Evolutionary conservation across 768 basidiomycete species (phyloP), one percentile per base, ranked within the genome.

Genomic region (Russula virescens): DNA sequence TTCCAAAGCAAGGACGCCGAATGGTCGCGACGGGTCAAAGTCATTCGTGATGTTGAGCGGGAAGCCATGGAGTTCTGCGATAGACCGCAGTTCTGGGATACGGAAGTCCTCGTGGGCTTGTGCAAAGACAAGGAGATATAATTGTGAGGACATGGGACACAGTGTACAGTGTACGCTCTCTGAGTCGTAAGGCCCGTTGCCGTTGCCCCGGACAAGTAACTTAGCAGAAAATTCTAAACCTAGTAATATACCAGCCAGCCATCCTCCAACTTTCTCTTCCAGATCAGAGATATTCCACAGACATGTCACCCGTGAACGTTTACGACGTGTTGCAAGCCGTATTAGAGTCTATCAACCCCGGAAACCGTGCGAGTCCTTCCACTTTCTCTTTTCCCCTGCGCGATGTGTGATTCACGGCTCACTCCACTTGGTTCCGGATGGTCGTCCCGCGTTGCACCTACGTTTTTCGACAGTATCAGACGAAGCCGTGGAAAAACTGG

Each of bases 21-120:
- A 93, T 2, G 92, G 91, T 55, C 85, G 78, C 46, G 73, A 77
- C 8, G 79, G 73, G 73, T 87, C 83, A 61, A 75, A 72, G 65
- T 80, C 79, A 55, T 81, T 76, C 18, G 75, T 69, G 7, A 72
- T 65, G 40, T 75, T 68, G 46, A 91, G 74, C 0, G 77, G 68
- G 71, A 97, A 89, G 10, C 80, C 83, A 75, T 88, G 72, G 0
- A 93, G 79, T 68, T 94, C 84, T 2, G 91, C 82, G 43, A 94
- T 73, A 4, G 93, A 94, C 34, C 75, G 73, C 0, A 97, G 81
- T 71, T 94, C 92, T 38, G 94, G 93, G 14, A 95, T 72, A 26
- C 94, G 80, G 71, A 96, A 96, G 40, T 91, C 87, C 40, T 81
- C 78, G 71, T 96, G 91, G 6, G 79, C 81, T 73, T 90, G 90